Base-by-base conservation (phyloP, 2,329 filamentous ascomycete species). In the Orbilia brochopaga region DNA sequence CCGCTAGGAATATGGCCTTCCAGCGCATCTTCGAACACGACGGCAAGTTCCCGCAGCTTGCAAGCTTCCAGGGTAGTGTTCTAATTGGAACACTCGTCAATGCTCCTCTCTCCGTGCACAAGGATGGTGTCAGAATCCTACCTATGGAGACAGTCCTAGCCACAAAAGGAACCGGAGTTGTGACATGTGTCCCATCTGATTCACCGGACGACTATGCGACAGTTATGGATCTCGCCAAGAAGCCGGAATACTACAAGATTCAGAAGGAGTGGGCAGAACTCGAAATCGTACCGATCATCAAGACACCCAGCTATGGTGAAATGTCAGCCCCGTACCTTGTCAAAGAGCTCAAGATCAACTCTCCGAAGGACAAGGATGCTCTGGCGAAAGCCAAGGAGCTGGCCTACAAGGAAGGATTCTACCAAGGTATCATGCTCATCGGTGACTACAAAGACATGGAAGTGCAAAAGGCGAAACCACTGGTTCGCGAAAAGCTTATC, bases 321-420 rank as follows among this genome's bases (percentile, higher is more conserved):
- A 83, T 96, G 69, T 90, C 90, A 54, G 94, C 94, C 0, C 88
- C 90, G 75, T 85, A 87, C 76, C 83, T 99, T 69, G 90, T 96
- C 60, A 91, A 97, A 83, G 87, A 94, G 80, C 84, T 97, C 79
- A 97, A 97, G 84, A 99, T 99, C 78, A 88, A 91, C 75, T 97
- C 93, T 11, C 93, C 94, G 73, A 99, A 99, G 81, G 94, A 99
- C 78, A 86, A 88, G 37, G 94, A 90, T 79, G 89, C 92, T 80
- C 87, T 99, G 52, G 90, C 90, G 51, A 90, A 97, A 80, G 94
- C 94, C 51, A 99, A 99, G 82, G 93, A 97, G 76, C 83, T 95
- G 75, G 92, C 94, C 0, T 99, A 99, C 84, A 96, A 94, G 81
- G 92, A 97, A 78, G 94, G 92, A 15, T 97, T 91, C 83, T 99